Percentiles rank a stretch among this genome's conserved stretches.
phyloP scores from a whole-genome alignment of 2,329 filamentous ascomycete genomes.

The Lachnellula willkommii region DNA sequence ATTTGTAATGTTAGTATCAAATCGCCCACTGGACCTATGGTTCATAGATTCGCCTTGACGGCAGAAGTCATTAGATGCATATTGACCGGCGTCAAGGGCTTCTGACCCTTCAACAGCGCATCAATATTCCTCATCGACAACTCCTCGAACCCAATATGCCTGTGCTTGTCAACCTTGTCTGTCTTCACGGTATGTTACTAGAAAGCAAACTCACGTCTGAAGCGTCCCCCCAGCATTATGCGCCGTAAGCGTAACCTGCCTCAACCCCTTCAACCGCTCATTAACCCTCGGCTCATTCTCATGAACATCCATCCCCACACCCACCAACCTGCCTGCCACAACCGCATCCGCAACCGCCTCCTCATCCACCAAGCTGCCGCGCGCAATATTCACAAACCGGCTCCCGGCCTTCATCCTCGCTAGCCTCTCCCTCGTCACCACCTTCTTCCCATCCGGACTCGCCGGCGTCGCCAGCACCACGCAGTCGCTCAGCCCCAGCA shows the following conservation, averaged over 20 bases:
- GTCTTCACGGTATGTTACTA: too few species aligned
- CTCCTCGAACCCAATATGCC: conserved; percentile 55
- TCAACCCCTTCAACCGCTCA: conserved; percentile 23
- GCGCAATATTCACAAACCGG: conserved; percentile 60
- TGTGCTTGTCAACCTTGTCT: conserved; percentile 5
- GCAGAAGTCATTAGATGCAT: conserved; percentile 20
- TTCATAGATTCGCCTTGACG: background rate
- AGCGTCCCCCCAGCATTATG: conserved; percentile 64
- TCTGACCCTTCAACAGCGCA: conserved; percentile 43
- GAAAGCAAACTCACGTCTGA: conserved; percentile 41
- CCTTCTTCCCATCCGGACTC: conserved; percentile 38
- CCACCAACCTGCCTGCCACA: conserved; percentile 43
- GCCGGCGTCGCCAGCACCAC: conserved; percentile 57
- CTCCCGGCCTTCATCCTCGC: conserved; percentile 47
- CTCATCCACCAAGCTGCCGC: conserved; percentile 61
- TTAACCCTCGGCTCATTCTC: conserved; percentile 47
- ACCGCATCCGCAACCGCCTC: conserved; percentile 56
- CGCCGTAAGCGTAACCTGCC: conserved; percentile 50
- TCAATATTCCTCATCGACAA: conserved; percentile 63
- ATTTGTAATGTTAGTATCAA: too few species aligned
- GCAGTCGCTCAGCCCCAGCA: conserved; percentile 52
- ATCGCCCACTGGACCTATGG: too few species aligned
- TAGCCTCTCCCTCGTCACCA: conserved; percentile 47
- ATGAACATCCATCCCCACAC: conserved; percentile 61
- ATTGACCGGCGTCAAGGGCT: conserved; percentile 30